phyloP scores from a whole-genome alignment of 2,329 filamentous ascomycete species.

The Diaporthe sp. region DNA sequence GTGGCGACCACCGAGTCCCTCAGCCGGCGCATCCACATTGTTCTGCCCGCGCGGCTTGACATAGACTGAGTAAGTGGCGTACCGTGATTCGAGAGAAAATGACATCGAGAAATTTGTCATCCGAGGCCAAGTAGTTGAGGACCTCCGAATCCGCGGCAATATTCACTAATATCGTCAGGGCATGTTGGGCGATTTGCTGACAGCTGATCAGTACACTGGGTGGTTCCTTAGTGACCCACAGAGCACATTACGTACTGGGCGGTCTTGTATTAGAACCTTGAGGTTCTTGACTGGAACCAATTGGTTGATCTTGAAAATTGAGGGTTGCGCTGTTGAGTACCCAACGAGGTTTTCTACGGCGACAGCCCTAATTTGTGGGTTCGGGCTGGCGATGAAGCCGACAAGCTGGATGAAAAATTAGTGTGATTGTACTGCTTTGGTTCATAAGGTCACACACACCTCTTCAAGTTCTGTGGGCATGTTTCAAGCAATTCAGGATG shows the following conservation, averaged over 20 bases:
- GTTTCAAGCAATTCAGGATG: constrained; percentile 48
- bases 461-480: constrained; percentile 86
- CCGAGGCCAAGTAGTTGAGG: constrained; percentile 78
- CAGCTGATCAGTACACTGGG: constrained; percentile 17
- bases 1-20: constrained; percentile 21
- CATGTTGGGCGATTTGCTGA: constrained; percentile 92
- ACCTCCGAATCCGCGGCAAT: constrained; percentile 83
- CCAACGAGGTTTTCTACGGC: constrained; percentile 90
- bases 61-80: constrained; percentile 52
- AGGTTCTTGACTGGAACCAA: constrained; percentile 87
- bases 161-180: constrained; percentile 90
- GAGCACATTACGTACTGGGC: constrained; percentile 70
- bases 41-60: neutral
- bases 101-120: constrained; percentile 84
- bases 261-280: constrained; percentile 88
- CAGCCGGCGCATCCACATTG: constrained; percentile 28
- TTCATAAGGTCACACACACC: constrained; percentile 58
- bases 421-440: neutral
- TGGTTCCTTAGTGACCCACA: neutral
- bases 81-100: constrained; percentile 82
- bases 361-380: constrained; percentile 88
- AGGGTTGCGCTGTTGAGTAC: constrained; percentile 80
- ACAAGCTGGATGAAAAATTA: constrained; percentile 74
- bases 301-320: constrained; percentile 86
- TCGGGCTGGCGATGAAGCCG: constrained; percentile 92